Evolutionary conservation across 192 early-diverging fungal genomes (phyloP).

Genomic region (Coemansia sp.): DNA sequence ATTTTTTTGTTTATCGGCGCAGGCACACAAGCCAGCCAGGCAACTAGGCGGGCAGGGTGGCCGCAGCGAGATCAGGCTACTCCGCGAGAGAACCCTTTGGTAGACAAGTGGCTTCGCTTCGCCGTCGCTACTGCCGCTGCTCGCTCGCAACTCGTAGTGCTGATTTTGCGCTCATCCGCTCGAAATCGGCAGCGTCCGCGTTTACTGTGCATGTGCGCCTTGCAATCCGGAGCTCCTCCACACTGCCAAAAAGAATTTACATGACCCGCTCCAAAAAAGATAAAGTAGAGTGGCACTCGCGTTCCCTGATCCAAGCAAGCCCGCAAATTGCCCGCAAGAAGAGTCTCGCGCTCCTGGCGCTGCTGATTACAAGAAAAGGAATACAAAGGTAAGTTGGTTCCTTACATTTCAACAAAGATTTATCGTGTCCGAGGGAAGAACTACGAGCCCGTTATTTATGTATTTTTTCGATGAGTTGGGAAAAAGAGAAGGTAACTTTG

Average conservation of each 20-base stretch:
- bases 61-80: not conserved
- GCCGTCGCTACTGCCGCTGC: not conserved
- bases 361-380: too few relatives aligned
- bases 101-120: too few relatives aligned
- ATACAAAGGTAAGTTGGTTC: not conserved
- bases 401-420: constrained; percentile 49
- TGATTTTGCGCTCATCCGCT: not conserved
- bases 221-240: too few relatives aligned
- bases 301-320: too few relatives aligned
- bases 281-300: not conserved
- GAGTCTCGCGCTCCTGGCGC: too few relatives aligned
- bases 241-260: not conserved
- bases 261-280: not conserved
- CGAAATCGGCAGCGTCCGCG: not conserved
- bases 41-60: too few relatives aligned
- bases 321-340: too few relatives aligned
- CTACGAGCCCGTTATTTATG: constrained; percentile 39
- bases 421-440: constrained; percentile 24
- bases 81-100: not conserved
- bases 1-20: too few relatives aligned
- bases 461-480: constrained; percentile 30
- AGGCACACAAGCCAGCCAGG: too few relatives aligned
- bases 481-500: constrained; percentile 37
- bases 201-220: too few relatives aligned
- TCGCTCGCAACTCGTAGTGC: too few relatives aligned